A percentile compares a stretch with the other conserved stretches of the same genome.
These are phyloP conservation scores for Glycine tomentella DNA, from an alignment of 306 rosid species.

Conservation along the genomic window DNA sequence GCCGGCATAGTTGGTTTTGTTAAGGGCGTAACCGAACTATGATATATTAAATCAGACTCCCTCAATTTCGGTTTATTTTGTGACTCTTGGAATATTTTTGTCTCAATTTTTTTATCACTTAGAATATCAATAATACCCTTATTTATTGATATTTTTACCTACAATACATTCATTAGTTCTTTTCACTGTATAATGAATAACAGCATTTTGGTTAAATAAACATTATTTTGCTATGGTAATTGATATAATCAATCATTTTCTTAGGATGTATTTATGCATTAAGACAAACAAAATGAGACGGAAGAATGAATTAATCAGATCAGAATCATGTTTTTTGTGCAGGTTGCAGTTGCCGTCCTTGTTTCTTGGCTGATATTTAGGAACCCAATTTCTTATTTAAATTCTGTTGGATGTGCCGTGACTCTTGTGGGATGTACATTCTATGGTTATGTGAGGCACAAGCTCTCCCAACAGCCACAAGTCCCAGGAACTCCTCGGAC, in stretches of 20 bases:
- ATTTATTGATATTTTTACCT: too few species aligned
- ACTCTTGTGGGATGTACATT: constrained; percentile 95
- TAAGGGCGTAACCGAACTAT: background rate
- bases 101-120: background rate
- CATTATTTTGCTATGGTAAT: background rate
- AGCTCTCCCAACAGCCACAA: constrained; percentile 82
- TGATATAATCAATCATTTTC: background rate
- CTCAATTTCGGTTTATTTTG: background rate
- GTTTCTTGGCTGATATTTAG: constrained; percentile 92
- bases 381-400: constrained; percentile 84
- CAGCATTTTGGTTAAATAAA: too few species aligned
- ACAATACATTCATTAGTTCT: too few species aligned
- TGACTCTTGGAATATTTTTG: background rate
- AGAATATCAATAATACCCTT: background rate
- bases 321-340: constrained; percentile 36
- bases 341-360: constrained; percentile 99
- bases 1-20: background rate
- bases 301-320: background rate
- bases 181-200: too few species aligned
- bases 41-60: background rate
- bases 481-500: constrained; percentile 81
- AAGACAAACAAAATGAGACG: background rate
- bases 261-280: too few species aligned
- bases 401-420: constrained; percentile 82
- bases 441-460: constrained; percentile 90